Percentiles rank a stretch among this genome's conserved stretches.
Evolutionary conservation across 768 basidiomycete species (phyloP).

Genomic region (Kwoniella shandongensis): DNA sequence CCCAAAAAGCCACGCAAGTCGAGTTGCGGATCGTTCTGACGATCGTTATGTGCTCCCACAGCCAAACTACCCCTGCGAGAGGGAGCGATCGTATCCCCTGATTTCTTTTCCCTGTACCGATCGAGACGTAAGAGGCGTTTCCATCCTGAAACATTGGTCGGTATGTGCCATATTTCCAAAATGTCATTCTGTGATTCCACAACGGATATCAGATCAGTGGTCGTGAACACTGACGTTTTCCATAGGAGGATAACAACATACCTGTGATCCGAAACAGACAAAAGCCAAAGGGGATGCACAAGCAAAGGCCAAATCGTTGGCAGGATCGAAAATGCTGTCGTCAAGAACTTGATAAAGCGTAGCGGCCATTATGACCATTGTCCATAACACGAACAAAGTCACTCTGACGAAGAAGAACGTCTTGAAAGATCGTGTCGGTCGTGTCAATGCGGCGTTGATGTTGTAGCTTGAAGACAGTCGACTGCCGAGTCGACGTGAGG

Average conservation of each 20-base stretch:
- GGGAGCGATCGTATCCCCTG: not conserved
- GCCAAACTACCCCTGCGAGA: not conserved
- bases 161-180: slow-evolving; percentile 11
- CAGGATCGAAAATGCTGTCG: slow-evolving; percentile 10
- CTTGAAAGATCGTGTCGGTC: slow-evolving; percentile 5
- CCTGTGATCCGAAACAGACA: slow-evolving; percentile 14
- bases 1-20: slow-evolving; percentile 8
- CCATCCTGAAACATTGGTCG: slow-evolving; percentile 2
- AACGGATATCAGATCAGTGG: too few species aligned
- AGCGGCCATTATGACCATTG: slow-evolving; percentile 12
- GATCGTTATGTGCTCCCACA: too few species aligned
- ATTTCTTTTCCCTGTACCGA: not conserved
- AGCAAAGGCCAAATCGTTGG: slow-evolving; percentile 12
- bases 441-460: not conserved
- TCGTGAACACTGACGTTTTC: too few species aligned
- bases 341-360: slow-evolving; percentile 20
- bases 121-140: not conserved
- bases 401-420: slow-evolving; percentile 15
- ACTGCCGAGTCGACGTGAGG: not conserved
- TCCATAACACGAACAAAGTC: slow-evolving; percentile 14
- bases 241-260: too few species aligned
- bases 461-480: not conserved
- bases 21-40: not conserved
- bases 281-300: slow-evolving; percentile 11
- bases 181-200: slow-evolving; percentile 17